Evolutionary conservation across 805 yeast genomes (phyloP).

Genomic region (Middelhovenomyces tepae): DNA sequence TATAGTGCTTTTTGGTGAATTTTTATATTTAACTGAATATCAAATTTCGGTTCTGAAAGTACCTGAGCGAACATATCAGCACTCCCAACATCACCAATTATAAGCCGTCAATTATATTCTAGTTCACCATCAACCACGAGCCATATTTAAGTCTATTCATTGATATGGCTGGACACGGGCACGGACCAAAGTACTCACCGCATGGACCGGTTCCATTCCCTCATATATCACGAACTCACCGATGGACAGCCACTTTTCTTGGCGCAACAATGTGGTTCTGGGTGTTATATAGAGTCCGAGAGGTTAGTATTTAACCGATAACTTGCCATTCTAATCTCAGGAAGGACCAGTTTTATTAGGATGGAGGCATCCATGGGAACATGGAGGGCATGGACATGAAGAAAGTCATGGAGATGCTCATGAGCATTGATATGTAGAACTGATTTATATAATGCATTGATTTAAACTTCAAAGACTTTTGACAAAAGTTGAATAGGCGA

Average conservation of each 20-base stretch:
- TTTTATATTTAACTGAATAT: too few relatives aligned
- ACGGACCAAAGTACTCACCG: constrained; percentile 23
- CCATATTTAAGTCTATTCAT: too few relatives aligned
- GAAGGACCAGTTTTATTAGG: constrained; percentile 34
- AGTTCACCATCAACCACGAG: too few relatives aligned
- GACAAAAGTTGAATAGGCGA: too few relatives aligned
- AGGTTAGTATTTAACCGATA: constrained; percentile 30
- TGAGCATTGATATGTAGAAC: neutral
- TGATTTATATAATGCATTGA: too few relatives aligned
- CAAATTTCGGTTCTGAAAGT: too few relatives aligned
- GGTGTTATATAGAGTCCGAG: constrained; percentile 71
- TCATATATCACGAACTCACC: constrained; percentile 49
- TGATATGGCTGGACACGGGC: too few relatives aligned
- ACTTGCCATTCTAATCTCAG: constrained; percentile 9
- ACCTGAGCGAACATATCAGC: too few relatives aligned
- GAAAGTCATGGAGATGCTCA: constrained; percentile 13
- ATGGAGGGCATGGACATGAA: constrained; percentile 19
- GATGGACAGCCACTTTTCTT: constrained; percentile 52
- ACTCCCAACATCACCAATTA: too few relatives aligned
- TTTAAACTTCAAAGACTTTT: too few relatives aligned
- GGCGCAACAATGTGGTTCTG: constrained; percentile 91
- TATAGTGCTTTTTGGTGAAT: too few relatives aligned
- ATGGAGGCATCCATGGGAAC: constrained; percentile 36
- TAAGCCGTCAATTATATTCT: too few relatives aligned
- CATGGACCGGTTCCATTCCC: constrained; percentile 60